Conservation (phyloP, 2,329 filamentous ascomycete genomes). For the Calonectria ilicicola region DNA sequence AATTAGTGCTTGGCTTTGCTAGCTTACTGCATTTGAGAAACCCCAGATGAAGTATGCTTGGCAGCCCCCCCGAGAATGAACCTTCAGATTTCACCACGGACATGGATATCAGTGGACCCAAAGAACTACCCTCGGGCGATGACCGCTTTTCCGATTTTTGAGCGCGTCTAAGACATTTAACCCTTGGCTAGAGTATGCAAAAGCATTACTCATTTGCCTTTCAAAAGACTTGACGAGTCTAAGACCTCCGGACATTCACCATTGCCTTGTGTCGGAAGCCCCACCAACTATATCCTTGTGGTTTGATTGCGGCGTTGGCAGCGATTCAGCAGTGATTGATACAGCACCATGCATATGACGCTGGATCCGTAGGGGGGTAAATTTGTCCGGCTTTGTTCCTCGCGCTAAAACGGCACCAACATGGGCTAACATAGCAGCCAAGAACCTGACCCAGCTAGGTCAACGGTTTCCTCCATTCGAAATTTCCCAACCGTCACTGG, state of each 20-base stretch:
- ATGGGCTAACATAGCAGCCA: neutral
- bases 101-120: constrained; percentile 14
- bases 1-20: constrained; percentile 19
- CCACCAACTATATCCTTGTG: constrained; percentile 7
- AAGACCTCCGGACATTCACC: neutral
- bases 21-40: constrained; percentile 9
- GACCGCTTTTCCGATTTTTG: constrained; percentile 8
- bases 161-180: neutral
- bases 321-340: constrained; percentile 4
- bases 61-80: constrained; percentile 12
- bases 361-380: constrained; percentile 8
- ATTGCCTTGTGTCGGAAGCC: neutral
- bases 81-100: constrained; percentile 1
- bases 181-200: constrained; percentile 8
- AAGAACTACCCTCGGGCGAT: constrained; percentile 13
- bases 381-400: constrained; percentile 1
- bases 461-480: neutral
- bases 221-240: neutral
- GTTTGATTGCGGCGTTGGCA: constrained; percentile 4
- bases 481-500: neutral
- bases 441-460: neutral
- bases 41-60: constrained; percentile 3
- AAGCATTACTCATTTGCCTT: neutral
- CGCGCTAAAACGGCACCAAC: constrained; percentile 12
- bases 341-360: neutral